A percentile compares a stretch with the other conserved stretches of the same genome.
Conservation (phyloP, 1,284 basidiomycete genomes). For the Serendipita sp. region DNA sequence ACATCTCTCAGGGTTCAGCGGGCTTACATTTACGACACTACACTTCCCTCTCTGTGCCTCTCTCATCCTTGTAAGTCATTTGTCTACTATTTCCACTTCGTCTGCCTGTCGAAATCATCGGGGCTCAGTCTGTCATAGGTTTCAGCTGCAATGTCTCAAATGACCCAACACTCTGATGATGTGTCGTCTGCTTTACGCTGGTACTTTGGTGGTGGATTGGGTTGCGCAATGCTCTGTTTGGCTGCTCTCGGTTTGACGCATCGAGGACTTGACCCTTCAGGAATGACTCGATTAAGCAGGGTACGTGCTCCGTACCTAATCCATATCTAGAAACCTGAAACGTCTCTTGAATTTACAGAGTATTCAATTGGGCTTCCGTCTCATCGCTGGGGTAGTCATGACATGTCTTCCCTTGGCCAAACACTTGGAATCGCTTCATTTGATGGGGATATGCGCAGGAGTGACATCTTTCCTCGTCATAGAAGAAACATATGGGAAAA, state of each 20-base stretch:
- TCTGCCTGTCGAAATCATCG: conserved; percentile 25
- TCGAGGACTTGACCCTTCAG: conserved; percentile 15
- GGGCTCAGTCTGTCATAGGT: conserved; percentile 21
- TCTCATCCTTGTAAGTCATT: neutral
- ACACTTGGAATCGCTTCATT: conserved; percentile 11
- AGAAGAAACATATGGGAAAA: conserved; percentile 10
- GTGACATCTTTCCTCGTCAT: conserved; percentile 9
- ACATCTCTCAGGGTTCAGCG: conserved; percentile 18
- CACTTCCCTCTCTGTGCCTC: conserved; percentile 6
- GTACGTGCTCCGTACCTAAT: conserved; percentile 3
- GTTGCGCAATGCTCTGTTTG: conserved; percentile 21
- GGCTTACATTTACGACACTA: conserved; percentile 19
- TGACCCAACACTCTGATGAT: conserved; percentile 19
- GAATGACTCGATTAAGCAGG: conserved; percentile 7
- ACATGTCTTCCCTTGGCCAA: conserved; percentile 14
- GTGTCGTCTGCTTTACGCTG: conserved; percentile 16
- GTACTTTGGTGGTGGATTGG: conserved; percentile 26
- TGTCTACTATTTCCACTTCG: conserved; percentile 7
- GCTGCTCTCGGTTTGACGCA: conserved; percentile 23
- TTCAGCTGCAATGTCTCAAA: conserved; percentile 22
- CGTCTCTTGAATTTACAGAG: neutral
- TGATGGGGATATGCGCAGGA: conserved; percentile 10
- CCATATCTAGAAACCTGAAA: neutral
- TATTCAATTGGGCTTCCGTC: conserved; percentile 11
- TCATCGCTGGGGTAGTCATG: conserved; percentile 11